phyloP scores from a whole-genome alignment of 2,329 filamentous ascomycete species.

The Ophidiomyces ophidiicola region DNA sequence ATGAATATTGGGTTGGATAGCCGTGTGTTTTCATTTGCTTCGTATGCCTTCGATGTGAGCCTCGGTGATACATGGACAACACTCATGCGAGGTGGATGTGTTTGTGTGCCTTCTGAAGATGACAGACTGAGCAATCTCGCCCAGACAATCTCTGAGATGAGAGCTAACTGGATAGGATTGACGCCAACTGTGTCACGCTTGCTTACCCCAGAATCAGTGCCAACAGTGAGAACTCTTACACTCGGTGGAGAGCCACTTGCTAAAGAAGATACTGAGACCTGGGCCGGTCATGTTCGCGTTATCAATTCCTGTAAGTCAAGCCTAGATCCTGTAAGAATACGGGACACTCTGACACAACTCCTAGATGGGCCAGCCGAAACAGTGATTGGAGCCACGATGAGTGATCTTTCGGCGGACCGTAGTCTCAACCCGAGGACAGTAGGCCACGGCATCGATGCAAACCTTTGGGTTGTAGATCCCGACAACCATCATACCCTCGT shows the following conservation, averaged over 20 bases:
- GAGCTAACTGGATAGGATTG: conserved; percentile 40
- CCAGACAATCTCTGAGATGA: not conserved
- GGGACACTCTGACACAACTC: conserved; percentile 18
- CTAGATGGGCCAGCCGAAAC: conserved; percentile 21
- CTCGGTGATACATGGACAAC: conserved; percentile 66
- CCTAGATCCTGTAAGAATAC: conserved; percentile 14
- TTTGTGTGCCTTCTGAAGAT: conserved; percentile 33
- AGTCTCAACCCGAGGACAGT: too few relatives aligned
- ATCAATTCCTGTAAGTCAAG: conserved; percentile 26
- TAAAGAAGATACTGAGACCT: conserved; percentile 17
- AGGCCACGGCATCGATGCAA: conserved; percentile 11
- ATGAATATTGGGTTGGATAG: conserved; percentile 28
- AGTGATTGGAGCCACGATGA: conserved; percentile 5
- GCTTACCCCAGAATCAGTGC: conserved; percentile 27
- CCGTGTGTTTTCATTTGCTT: conserved; percentile 66
- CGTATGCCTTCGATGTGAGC: conserved; percentile 79
- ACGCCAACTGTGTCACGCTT: conserved; percentile 43
- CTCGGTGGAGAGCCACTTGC: conserved; percentile 25
- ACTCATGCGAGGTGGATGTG: conserved; percentile 26
- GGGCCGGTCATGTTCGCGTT: conserved; percentile 21
- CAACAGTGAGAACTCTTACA: conserved; percentile 27
- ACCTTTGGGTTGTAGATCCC: conserved; percentile 19
- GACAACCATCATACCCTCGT: conserved; percentile 15
- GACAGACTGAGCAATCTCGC: conserved; percentile 31
- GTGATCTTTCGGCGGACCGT: too few relatives aligned